These are phyloP conservation scores for Agroathelia rolfsii DNA, from an alignment of 1,284 basidiomycete species.

Conservation along the genomic window DNA sequence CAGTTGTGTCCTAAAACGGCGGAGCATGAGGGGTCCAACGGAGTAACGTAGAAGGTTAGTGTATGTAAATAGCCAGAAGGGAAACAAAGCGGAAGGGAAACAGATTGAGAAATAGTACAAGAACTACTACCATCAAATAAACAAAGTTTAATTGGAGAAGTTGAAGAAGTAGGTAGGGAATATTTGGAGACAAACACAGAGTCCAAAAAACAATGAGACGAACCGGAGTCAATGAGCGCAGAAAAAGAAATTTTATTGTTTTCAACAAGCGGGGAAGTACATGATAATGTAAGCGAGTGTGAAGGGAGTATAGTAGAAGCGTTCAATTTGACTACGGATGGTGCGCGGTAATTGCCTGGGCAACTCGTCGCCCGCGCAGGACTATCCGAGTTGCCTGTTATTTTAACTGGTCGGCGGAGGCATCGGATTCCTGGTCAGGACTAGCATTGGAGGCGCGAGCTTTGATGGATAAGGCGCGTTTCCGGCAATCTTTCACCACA, in stretches of 20 bases:
- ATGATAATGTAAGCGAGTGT: not conserved
- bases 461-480: slow-evolving; percentile 3
- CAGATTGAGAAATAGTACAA: no score
- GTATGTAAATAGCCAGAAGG: no score
- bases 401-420: slow-evolving; percentile 7
- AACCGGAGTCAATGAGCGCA: slow-evolving; percentile 1
- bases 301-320: slow-evolving; percentile 1
- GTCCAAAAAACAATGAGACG: no score
- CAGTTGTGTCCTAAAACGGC: no score
- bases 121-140: no score
- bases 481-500: slow-evolving; percentile 8
- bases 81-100: no score
- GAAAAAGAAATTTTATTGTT: not conserved
- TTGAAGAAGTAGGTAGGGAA: no score
- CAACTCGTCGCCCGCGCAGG: not conserved
- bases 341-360: slow-evolving; percentile 1
- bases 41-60: no score
- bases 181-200: no score
- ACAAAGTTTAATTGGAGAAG: no score
- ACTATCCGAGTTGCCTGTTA: slow-evolving; percentile 1
- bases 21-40: no score
- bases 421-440: not conserved
- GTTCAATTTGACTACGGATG: slow-evolving; percentile 3
- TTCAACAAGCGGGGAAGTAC: not conserved
- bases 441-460: not conserved